Conservation (phyloP, 768 basidiomycete species). For the Nevesoporus exiguus region DNA sequence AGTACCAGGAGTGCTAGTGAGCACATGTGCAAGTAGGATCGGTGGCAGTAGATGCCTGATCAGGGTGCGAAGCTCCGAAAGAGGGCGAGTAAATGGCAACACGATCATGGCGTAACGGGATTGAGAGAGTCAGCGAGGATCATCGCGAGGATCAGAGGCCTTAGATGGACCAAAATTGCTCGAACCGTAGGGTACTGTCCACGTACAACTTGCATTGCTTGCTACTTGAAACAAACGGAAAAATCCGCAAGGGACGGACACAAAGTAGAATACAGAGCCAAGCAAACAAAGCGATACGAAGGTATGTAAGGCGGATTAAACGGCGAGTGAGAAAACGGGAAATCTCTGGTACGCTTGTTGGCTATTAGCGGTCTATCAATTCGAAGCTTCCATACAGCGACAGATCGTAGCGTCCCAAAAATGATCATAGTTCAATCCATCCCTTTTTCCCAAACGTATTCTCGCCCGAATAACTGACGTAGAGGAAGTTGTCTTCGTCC, state of each 20-base stretch:
- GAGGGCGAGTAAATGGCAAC: not conserved
- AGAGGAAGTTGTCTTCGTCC: conserved; percentile 99
- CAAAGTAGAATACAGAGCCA: conserved; percentile 28
- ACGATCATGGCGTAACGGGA: too few species aligned
- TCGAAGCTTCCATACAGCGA: conserved; percentile 19
- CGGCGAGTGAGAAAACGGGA: conserved; percentile 6
- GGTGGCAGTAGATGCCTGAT: not conserved
- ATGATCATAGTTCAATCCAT: conserved; percentile 33
- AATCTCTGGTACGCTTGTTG: conserved; percentile 24
- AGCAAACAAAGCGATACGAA: conserved; percentile 20
- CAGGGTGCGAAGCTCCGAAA: not conserved
- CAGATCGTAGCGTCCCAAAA: conserved; percentile 19
- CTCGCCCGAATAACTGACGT: conserved; percentile 98
- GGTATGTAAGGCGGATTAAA: conserved; percentile 28
- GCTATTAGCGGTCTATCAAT: conserved; percentile 27
- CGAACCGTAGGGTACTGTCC: conserved; percentile 3
- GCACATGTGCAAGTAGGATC: too few species aligned
- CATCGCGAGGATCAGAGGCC: too few species aligned
- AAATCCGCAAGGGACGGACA: conserved; percentile 6
- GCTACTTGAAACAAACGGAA: conserved; percentile 14
- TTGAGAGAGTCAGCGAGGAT: too few species aligned
- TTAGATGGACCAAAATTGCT: too few species aligned
- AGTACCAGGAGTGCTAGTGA: too few species aligned
- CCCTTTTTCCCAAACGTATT: conserved; percentile 75
- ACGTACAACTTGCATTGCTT: conserved; percentile 20